Percentiles rank a stretch among this genome's conserved stretches.
Conservation (phyloP, 768 basidiomycete genomes). For the Cantharellus cinnabarinus region DNA sequence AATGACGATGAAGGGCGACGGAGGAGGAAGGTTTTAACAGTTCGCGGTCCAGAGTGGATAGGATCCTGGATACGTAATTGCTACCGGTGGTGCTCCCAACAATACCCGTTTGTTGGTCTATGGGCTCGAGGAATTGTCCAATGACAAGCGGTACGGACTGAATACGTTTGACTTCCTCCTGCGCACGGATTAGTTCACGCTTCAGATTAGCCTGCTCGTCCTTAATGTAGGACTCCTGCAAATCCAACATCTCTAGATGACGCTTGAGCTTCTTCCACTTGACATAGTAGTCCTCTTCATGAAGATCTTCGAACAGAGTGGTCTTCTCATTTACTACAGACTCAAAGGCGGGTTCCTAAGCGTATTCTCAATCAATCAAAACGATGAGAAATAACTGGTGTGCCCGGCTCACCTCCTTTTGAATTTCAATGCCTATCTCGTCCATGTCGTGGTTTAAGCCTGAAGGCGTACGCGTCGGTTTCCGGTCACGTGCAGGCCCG, state of each 20-base stretch:
- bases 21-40: slow-evolving; percentile 92
- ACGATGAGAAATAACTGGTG: neutral
- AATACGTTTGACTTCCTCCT: slow-evolving; percentile 98
- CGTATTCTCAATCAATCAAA: neutral
- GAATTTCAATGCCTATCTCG: slow-evolving; percentile 71
- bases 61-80: slow-evolving; percentile 93
- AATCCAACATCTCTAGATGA: slow-evolving; percentile 87
- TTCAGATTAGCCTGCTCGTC: slow-evolving; percentile 97
- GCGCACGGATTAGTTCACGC: slow-evolving; percentile 91
- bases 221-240: slow-evolving; percentile 92
- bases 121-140: slow-evolving; percentile 96
- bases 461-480: neutral
- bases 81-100: slow-evolving; percentile 95
- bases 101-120: slow-evolving; percentile 92
- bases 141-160: slow-evolving; percentile 97
- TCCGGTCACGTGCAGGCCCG: neutral
- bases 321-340: slow-evolving; percentile 78
- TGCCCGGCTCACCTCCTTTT: slow-evolving; percentile 40
- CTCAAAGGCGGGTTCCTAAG: slow-evolving; percentile 77
- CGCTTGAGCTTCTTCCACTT: slow-evolving; percentile 94
- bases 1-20: slow-evolving; percentile 96
- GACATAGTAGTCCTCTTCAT: slow-evolving; percentile 83
- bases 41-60: slow-evolving; percentile 92
- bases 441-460: slow-evolving; percentile 34
- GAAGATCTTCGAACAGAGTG: slow-evolving; percentile 66